These are phyloP conservation scores for Penicillium tannophilum DNA, from an alignment of 495 filamentous ascomycete species.

Conservation along the genomic window DNA sequence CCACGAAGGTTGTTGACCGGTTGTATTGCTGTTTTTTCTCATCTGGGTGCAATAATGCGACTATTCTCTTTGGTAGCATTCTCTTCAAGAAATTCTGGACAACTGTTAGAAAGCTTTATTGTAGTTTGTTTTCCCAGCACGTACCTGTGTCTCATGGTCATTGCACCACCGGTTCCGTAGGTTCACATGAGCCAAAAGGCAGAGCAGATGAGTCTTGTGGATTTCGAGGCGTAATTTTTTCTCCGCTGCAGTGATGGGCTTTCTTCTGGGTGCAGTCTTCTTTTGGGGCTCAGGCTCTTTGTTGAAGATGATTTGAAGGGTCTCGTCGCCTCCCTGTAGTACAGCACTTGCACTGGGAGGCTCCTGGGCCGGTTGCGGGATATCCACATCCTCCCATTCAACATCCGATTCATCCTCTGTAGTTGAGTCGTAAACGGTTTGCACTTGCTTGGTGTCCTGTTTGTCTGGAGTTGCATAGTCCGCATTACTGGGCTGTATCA, in stretches of 20 bases:
- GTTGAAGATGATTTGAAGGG: constrained; percentile 62
- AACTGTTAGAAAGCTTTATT: constrained; percentile 5
- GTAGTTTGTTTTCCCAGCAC: not conserved
- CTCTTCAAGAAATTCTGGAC: constrained; percentile 54
- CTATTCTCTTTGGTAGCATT: constrained; percentile 61
- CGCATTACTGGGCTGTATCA: constrained; percentile 10
- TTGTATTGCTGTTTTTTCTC: constrained; percentile 67
- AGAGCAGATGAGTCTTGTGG: constrained; percentile 86
- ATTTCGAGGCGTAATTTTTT: constrained; percentile 70
- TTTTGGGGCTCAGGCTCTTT: constrained; percentile 41
- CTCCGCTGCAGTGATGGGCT: constrained; percentile 68
- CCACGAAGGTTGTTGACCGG: constrained; percentile 70
- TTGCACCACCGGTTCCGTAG: constrained; percentile 89
- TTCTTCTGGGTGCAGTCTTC: constrained; percentile 46
- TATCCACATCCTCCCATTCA: constrained; percentile 73
- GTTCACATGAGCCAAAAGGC: constrained; percentile 73
- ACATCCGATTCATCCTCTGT: constrained; percentile 59
- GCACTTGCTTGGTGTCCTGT: constrained; percentile 28
- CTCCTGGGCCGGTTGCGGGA: constrained; percentile 41
- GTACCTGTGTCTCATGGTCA: constrained; percentile 63
- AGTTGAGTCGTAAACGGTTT: constrained; percentile 49
- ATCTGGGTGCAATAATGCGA: constrained; percentile 64
- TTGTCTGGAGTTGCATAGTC: constrained; percentile 10
- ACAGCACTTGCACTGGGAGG: constrained; percentile 26
- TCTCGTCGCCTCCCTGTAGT: constrained; percentile 32